phyloP scores from a whole-genome alignment of 257 asterid genomes.

The Forsythia suspensa region DNA sequence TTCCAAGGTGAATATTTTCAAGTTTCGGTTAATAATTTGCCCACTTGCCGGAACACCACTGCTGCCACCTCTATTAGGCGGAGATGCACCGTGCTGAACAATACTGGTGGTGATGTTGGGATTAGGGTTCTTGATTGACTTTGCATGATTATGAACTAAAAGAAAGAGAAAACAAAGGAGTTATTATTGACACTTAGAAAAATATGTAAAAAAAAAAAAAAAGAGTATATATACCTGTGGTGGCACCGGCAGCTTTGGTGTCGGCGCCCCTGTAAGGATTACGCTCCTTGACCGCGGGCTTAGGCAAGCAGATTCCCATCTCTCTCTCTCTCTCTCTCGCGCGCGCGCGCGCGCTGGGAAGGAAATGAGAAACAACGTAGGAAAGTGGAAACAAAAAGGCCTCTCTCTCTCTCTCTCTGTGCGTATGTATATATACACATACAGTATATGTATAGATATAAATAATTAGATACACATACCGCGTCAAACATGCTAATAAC shows the following conservation, averaged over 20 bases:
- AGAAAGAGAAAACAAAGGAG: neutral
- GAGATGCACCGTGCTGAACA: neutral
- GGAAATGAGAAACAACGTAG: too few relatives aligned
- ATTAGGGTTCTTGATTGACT: neutral
- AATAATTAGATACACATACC: too few relatives aligned
- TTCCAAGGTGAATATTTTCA: conserved; percentile 44
- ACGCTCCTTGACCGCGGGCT: conserved; percentile 22
- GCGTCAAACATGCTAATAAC: too few relatives aligned
- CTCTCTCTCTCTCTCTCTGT: too few relatives aligned
- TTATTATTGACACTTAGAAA: neutral
- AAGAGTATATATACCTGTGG: conserved; percentile 28
- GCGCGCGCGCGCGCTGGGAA: too few relatives aligned
- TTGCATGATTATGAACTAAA: neutral
- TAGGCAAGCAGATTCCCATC: conserved; percentile 58
- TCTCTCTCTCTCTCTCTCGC: neutral
- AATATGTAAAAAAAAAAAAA: too few relatives aligned
- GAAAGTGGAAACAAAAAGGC: too few relatives aligned
- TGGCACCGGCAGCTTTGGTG: conserved; percentile 32
- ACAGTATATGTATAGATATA: too few relatives aligned
- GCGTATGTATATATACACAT: too few relatives aligned
- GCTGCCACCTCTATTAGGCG: neutral
- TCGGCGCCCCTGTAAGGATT: conserved; percentile 9
- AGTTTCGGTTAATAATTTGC: conserved; percentile 35
- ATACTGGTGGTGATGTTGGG: neutral
- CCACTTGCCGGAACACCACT: conserved; percentile 35